Evolutionary conservation across 345 rosid species (phyloP).

Genomic region (Corchorus olitorius): DNA sequence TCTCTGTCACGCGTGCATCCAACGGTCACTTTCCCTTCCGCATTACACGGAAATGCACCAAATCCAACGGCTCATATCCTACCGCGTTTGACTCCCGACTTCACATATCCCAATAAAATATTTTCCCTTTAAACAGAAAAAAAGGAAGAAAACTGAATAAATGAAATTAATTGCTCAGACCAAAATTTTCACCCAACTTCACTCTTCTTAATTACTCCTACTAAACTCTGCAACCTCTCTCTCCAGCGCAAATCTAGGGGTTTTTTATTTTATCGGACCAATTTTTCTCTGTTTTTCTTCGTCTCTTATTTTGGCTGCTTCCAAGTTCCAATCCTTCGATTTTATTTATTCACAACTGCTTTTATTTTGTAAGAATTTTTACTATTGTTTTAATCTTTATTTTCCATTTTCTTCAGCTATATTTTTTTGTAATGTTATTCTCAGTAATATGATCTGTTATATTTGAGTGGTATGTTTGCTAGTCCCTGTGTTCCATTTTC

Average conservation of each 20-base stretch:
- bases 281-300: constrained; percentile 13
- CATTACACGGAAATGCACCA: constrained; percentile 19
- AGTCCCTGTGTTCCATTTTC: neutral
- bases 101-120: constrained; percentile 36
- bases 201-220: neutral
- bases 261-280: constrained; percentile 18
- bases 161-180: constrained; percentile 1
- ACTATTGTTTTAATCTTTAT: neutral
- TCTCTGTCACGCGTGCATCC: constrained; percentile 26
- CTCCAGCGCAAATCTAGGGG: constrained; percentile 33
- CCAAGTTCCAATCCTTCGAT: neutral
- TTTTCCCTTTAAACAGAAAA: neutral
- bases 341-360: neutral
- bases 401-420: neutral
- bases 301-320: neutral
- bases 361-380: constrained; percentile 12
- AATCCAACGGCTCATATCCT: constrained; percentile 14
- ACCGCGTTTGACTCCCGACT: constrained; percentile 46
- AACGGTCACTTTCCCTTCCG: constrained; percentile 24
- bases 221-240: neutral
- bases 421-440: neutral
- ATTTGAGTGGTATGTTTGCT: neutral
- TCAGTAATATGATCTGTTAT: neutral
- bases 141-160: neutral
- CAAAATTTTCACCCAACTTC: neutral